Evolutionary conservation across 169 alveolate genomes (phyloP), one percentile per base, ranked within the genome.

Genomic region (Eimeria acervulina): DNA sequence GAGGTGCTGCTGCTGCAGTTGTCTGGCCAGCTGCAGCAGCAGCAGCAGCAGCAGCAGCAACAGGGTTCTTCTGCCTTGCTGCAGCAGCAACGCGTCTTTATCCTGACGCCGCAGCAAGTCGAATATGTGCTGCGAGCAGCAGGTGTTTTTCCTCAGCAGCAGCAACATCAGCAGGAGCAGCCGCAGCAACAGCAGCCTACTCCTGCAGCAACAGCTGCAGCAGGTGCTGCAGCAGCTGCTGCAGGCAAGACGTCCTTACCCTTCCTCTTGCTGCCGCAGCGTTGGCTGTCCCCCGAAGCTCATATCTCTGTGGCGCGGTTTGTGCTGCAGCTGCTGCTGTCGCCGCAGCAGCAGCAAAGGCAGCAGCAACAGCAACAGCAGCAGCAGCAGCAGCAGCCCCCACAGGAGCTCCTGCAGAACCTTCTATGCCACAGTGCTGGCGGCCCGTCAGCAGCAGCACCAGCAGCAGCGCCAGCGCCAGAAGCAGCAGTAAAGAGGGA

Each of bases 281-380:
- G 89, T 17, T 80, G 89, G 89, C 89, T 80, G 68, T 26, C 89
- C 38, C 40, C 89, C 4, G 89, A 80, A 6, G 68, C 89, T 6
- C 89, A 36, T 80, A 68, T 44, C 10, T n/a, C 44, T 10, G 68
- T 80, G 21, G 59, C 89, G 12, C 89, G 59, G 44, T 80, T 47
- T 44, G 36, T 80, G 89, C 89, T 19, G 68, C 89, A 80, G 89
- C 89, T 80, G 89, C 68, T 80, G 89, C 89, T 80, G 66, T 4
- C 38, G 19, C 89, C 63, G 89, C 44, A 13, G 89, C 89, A 42
- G 42, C 89, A 80, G 36, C 68, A 80, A 23, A 38, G 44, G 89
- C 89, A 80, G 89, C 89, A 80, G 68, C 89, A 38, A 47, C 68
- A n/a, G 40, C 89, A 40, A 40, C 68, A 42, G 40, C 89, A 33